phyloP scores from a whole-genome alignment of 2,329 filamentous ascomycete species.

The Lizonia empirigonia region DNA sequence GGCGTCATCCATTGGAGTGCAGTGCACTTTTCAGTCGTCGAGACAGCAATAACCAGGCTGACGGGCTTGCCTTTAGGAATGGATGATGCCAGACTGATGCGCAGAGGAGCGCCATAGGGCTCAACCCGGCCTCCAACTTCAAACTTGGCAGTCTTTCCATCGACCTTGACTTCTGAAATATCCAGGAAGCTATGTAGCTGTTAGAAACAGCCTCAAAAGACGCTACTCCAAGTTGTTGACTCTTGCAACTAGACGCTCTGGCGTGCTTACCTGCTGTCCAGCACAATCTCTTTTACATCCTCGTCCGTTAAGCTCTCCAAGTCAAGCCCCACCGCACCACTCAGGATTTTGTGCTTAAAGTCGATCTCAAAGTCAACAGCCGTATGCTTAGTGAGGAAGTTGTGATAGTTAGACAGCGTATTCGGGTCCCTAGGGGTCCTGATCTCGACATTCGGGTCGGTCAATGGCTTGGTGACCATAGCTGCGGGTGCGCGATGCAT shows the following conservation, averaged over 20 bases:
- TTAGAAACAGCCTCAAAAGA: background rate
- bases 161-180: slow-evolving; percentile 72
- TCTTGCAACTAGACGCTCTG: background rate
- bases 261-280: slow-evolving; percentile 71
- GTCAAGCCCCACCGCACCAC: slow-evolving; percentile 76
- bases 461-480: slow-evolving; percentile 48
- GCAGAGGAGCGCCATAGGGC: slow-evolving; percentile 75
- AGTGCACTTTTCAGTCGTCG: slow-evolving; percentile 87
- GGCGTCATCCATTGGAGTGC: slow-evolving; percentile 95
- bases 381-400: slow-evolving; percentile 84
- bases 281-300: slow-evolving; percentile 75
- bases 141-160: slow-evolving; percentile 70
- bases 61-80: slow-evolving; percentile 55
- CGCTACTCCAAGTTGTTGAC: no score
- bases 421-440: slow-evolving; percentile 74
- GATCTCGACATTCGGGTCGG: slow-evolving; percentile 44
- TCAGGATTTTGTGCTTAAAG: slow-evolving; percentile 78
- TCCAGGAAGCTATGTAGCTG: slow-evolving; percentile 67
- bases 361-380: slow-evolving; percentile 81
- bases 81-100: slow-evolving; percentile 59
- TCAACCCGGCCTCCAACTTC: slow-evolving; percentile 70
- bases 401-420: slow-evolving; percentile 89
- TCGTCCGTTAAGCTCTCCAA: slow-evolving; percentile 78
- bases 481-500: slow-evolving; percentile 37
- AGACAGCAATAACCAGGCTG: slow-evolving; percentile 58